These are phyloP conservation scores for Brettanomyces bruxellensis DNA, from an alignment of 805 yeast species.

Conservation along the genomic window DNA sequence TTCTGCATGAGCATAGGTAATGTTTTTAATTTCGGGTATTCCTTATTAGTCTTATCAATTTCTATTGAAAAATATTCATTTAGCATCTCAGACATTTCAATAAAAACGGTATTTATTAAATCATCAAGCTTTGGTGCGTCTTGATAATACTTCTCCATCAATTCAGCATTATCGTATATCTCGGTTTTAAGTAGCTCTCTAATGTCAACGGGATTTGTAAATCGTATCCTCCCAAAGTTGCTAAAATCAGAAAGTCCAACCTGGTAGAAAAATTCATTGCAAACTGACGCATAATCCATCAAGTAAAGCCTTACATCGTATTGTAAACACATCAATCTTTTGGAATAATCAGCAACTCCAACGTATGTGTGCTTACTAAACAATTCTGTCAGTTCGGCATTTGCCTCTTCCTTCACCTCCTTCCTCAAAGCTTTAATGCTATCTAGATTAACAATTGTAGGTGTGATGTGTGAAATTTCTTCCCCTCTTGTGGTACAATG, in stretches of 20 bases:
- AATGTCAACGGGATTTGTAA: conserved; percentile 27
- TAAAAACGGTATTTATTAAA: conserved; percentile 5
- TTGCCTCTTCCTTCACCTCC: conserved; percentile 36
- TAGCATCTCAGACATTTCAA: conserved; percentile 66
- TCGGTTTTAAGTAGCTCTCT: conserved; percentile 28
- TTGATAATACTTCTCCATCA: conserved; percentile 3
- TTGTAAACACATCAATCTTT: conserved; percentile 76
- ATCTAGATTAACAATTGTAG: conserved; percentile 39
- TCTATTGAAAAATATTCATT: conserved; percentile 64
- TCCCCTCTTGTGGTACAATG: neutral
- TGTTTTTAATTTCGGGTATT: conserved; percentile 31
- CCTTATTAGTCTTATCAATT: conserved; percentile 25
- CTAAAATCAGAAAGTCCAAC: conserved; percentile 68
- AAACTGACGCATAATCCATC: conserved; percentile 69
- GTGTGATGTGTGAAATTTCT: conserved; percentile 6
- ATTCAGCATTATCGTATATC: conserved; percentile 21
- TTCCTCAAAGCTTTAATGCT: conserved; percentile 51
- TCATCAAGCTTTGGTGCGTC: conserved; percentile 9
- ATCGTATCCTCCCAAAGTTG: conserved; percentile 59
- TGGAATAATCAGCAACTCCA: conserved; percentile 69
- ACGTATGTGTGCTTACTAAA: conserved; percentile 66
- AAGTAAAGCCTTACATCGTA: conserved; percentile 68
- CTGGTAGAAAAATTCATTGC: conserved; percentile 72
- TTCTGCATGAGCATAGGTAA: conserved; percentile 65
- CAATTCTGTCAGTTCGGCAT: conserved; percentile 52